These are phyloP conservation scores for Alnus glutinosa DNA, from an alignment of 306 rosid genomes.

Conservation along the genomic window DNA sequence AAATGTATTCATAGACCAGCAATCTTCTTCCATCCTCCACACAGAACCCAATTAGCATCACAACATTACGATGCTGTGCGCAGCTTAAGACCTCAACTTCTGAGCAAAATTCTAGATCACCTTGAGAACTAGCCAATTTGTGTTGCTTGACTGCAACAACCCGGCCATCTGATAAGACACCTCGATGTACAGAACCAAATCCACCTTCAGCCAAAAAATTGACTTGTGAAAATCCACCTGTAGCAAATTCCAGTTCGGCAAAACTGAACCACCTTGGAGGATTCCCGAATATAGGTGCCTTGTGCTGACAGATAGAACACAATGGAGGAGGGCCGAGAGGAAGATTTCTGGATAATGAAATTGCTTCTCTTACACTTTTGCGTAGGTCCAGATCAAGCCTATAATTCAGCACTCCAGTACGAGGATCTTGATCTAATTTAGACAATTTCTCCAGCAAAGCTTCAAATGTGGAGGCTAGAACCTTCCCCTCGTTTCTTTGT, in stretches of 20 bases:
- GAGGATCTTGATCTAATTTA: constrained; percentile 56
- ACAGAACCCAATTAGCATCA: constrained; percentile 87
- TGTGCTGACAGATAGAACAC: constrained; percentile 96
- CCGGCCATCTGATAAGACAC: constrained; percentile 69
- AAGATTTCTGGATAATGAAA: constrained; percentile 53
- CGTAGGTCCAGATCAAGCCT: constrained; percentile 64
- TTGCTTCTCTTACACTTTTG: constrained; percentile 75
- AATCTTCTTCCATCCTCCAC: constrained; percentile 90
- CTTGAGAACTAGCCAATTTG: constrained; percentile 87
- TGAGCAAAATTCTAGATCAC: constrained; percentile 92
- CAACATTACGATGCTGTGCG: constrained; percentile 97
- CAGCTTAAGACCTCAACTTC: constrained; percentile 97
- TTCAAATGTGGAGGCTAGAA: constrained; percentile 51
- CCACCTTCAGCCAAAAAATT: constrained; percentile 99
- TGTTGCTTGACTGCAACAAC: constrained; percentile 92
- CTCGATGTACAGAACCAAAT: constrained; percentile 91
- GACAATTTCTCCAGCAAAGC: constrained; percentile 58
- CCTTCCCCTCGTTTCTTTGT: constrained; percentile 39
- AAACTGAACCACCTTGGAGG: constrained; percentile 95
- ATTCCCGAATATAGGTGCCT: constrained; percentile 85
- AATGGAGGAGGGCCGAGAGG: constrained; percentile 90
- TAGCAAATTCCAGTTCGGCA: constrained; percentile 80
- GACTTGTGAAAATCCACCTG: constrained; percentile 73
- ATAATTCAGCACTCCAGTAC: constrained; percentile 43
- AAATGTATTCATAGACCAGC: constrained; percentile 86